Conservation (phyloP, 2,329 filamentous ascomycete genomes). For the Helicocarpus griseus region DNA sequence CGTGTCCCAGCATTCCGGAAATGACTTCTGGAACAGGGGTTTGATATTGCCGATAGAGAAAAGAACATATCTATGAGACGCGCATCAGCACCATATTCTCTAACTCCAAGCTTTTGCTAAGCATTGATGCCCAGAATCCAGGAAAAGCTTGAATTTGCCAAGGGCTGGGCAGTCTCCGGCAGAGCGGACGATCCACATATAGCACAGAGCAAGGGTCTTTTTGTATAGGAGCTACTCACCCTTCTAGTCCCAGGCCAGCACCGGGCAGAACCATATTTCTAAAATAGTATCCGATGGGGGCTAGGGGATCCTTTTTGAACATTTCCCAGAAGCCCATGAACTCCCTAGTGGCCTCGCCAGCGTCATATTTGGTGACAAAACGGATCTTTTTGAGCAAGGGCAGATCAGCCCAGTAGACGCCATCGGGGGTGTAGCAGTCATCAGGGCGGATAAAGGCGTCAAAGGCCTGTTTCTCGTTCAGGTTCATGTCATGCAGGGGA, state of each 20-base stretch:
- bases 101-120: no score
- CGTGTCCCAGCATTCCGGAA: slow-evolving; percentile 67
- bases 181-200: neutral
- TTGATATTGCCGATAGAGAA: slow-evolving; percentile 94
- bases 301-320: slow-evolving; percentile 78
- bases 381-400: slow-evolving; percentile 56
- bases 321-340: slow-evolving; percentile 59
- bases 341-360: slow-evolving; percentile 59
- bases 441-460: slow-evolving; percentile 74
- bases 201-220: no score
- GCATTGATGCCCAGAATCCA: neutral
- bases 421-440: slow-evolving; percentile 73
- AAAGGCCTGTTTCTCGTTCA: slow-evolving; percentile 56
- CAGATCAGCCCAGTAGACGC: slow-evolving; percentile 89
- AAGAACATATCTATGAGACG: slow-evolving; percentile 61
- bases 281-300: slow-evolving; percentile 77
- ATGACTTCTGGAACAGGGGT: slow-evolving; percentile 67
- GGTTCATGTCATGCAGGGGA: slow-evolving; percentile 43
- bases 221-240: slow-evolving; percentile 35
- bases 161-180: neutral
- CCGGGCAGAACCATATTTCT: slow-evolving; percentile 86
- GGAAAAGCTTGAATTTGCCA: neutral
- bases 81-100: neutral
- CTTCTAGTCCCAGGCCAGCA: slow-evolving; percentile 84
- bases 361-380: slow-evolving; percentile 69